Evolutionary conservation across 306 rosid genomes (phyloP).

Genomic region (Canavalia ensiformis): DNA sequence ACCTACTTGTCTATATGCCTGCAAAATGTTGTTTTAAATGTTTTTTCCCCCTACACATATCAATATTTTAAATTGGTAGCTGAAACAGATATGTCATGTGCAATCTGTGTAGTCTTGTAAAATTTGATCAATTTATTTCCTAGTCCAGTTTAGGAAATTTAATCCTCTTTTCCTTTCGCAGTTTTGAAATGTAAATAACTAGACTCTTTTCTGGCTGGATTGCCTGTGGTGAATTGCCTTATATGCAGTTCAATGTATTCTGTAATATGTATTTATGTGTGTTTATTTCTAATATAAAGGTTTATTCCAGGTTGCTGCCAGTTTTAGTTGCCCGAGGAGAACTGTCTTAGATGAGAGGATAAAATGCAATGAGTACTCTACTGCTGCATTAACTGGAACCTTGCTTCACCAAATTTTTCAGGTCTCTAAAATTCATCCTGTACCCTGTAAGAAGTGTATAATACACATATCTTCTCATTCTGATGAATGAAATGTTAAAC

Average conservation of each 20-base stretch:
- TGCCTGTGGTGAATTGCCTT: conserved; percentile 29
- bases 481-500: conserved; percentile 29
- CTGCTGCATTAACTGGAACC: conserved; percentile 83
- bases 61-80: conserved; percentile 29
- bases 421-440: conserved; percentile 59
- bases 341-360: conserved; percentile 92
- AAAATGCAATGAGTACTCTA: conserved; percentile 76
- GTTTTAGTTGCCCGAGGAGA: conserved; percentile 86
- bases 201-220: conserved; percentile 24
- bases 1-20: background rate
- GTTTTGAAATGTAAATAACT: conserved; percentile 2
- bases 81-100: conserved; percentile 20
- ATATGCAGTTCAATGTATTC: conserved; percentile 18
- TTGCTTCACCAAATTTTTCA: conserved; percentile 91
- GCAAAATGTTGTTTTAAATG: background rate
- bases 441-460: conserved; percentile 11
- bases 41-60: background rate
- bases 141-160: conserved; percentile 34
- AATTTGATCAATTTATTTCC: conserved; percentile 31
- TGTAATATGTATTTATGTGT: background rate
- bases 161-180: conserved; percentile 24
- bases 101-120: conserved; percentile 22
- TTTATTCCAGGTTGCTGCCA: conserved; percentile 76
- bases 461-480: conserved; percentile 23
- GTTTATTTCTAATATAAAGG: conserved; percentile 46